These are phyloP conservation scores for Fusarium chuoi DNA, from an alignment of 2,329 filamentous ascomycete species.

Conservation along the genomic window DNA sequence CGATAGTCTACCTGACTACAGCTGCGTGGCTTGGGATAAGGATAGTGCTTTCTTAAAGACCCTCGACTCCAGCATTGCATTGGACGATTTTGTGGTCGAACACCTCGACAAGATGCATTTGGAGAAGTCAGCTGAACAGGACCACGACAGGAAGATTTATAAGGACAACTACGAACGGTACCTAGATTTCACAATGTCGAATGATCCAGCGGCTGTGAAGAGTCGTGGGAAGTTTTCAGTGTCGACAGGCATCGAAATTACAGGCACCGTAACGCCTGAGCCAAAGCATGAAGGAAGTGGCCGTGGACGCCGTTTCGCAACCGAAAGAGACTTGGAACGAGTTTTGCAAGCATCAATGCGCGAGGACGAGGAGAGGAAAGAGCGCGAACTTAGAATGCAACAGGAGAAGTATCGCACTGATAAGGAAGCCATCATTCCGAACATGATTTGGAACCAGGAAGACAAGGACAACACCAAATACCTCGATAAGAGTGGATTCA, in stretches of 20 bases:
- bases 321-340: slow-evolving; percentile 78
- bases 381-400: slow-evolving; percentile 71
- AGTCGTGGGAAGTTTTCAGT: slow-evolving; percentile 65
- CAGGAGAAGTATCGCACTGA: slow-evolving; percentile 78
- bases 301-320: slow-evolving; percentile 68
- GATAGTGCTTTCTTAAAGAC: slow-evolving; percentile 58
- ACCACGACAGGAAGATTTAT: slow-evolving; percentile 55
- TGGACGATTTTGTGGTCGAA: slow-evolving; percentile 59
- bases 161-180: slow-evolving; percentile 61
- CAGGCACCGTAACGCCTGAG: slow-evolving; percentile 59
- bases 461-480: slow-evolving; percentile 69
- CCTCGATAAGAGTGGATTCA: slow-evolving; percentile 72
- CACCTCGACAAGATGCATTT: slow-evolving; percentile 56
- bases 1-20: slow-evolving; percentile 62
- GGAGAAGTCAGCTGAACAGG: slow-evolving; percentile 52
- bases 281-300: slow-evolving; percentile 67
- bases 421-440: slow-evolving; percentile 79
- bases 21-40: slow-evolving; percentile 59
- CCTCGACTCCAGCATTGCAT: slow-evolving; percentile 51
- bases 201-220: slow-evolving; percentile 64
- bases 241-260: slow-evolving; percentile 49
- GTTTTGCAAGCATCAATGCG: slow-evolving; percentile 77
- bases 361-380: slow-evolving; percentile 75
- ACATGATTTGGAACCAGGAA: slow-evolving; percentile 72
- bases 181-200: slow-evolving; percentile 65